phyloP scores from a whole-genome alignment of 2,329 filamentous ascomycete genomes.

The Fusarium equiseti region DNA sequence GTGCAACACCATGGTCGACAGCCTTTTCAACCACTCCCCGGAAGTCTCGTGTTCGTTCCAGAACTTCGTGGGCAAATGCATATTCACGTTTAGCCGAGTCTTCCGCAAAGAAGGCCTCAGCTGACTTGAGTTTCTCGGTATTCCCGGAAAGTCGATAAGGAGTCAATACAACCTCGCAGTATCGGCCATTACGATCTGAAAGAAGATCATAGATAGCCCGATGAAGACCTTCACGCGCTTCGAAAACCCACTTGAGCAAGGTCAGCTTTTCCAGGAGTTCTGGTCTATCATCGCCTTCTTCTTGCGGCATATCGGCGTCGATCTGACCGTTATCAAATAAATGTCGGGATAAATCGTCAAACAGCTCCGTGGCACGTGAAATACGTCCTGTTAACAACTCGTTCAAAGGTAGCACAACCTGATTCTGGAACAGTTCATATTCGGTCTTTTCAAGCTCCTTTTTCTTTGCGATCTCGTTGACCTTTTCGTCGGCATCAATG shows the following conservation, averaged over 20 bases:
- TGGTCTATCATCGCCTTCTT: constrained; percentile 94
- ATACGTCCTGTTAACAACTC: constrained; percentile 83
- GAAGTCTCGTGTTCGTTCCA: constrained; percentile 81
- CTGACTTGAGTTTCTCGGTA: constrained; percentile 81
- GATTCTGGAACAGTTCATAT: constrained; percentile 86
- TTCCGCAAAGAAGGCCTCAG: constrained; percentile 83
- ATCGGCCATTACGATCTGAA: constrained; percentile 86
- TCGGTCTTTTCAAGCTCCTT: constrained; percentile 82
- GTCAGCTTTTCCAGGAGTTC: constrained; percentile 95
- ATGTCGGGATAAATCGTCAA: constrained; percentile 78
- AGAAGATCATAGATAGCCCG: constrained; percentile 87
- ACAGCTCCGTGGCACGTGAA: constrained; percentile 78
- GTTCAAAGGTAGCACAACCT: constrained; percentile 86
- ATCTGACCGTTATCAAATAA: constrained; percentile 74
- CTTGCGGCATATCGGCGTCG: constrained; percentile 85
- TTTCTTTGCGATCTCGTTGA: constrained; percentile 75
- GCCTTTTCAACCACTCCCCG: constrained; percentile 84
- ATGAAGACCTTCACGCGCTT: constrained; percentile 89
- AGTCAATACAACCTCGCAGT: constrained; percentile 83
- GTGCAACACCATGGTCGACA: constrained; percentile 87
- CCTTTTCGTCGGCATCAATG: constrained; percentile 80
- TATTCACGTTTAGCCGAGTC: constrained; percentile 80
- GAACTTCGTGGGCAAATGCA: constrained; percentile 76
- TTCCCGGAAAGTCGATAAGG: constrained; percentile 83
- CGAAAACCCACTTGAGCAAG: constrained; percentile 96